These are phyloP conservation scores for Corymbia maculata DNA, from an alignment of 345 rosid species.

Conservation along the genomic window DNA sequence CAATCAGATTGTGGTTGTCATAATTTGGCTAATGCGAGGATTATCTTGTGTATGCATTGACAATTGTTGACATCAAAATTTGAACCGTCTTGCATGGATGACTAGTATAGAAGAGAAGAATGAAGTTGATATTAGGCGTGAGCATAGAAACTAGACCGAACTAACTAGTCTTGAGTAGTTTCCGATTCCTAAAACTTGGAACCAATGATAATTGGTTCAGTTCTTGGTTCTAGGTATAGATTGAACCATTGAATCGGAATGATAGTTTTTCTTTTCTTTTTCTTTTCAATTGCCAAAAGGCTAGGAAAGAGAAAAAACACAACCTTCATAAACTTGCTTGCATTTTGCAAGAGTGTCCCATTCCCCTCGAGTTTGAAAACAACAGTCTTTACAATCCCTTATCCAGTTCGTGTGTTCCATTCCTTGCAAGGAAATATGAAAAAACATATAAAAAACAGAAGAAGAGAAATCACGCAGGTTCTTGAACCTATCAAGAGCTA, in stretches of 20 bases:
- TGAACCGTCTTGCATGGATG: not conserved
- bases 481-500: fast-evolving
- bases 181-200: not conserved
- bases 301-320: not conserved
- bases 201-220: fast-evolving
- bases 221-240: not conserved
- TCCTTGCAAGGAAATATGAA: not conserved
- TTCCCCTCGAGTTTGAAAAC: not conserved
- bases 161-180: not conserved
- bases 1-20: not conserved
- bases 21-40: not conserved
- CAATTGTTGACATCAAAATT: not conserved
- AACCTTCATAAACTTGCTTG: not conserved
- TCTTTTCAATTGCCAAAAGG: not conserved
- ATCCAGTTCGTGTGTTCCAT: not conserved
- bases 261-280: fast-evolving
- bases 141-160: not conserved
- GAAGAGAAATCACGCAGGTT: fast-evolving
- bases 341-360: not conserved
- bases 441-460: no score
- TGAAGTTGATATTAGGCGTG: not conserved
- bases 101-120: not conserved
- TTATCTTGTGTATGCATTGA: not conserved
- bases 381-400: not conserved
- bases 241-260: not conserved